phyloP scores from a whole-genome alignment of 225 moss, liverwort and hornwort species.

The Thuidium tamariscinum region DNA sequence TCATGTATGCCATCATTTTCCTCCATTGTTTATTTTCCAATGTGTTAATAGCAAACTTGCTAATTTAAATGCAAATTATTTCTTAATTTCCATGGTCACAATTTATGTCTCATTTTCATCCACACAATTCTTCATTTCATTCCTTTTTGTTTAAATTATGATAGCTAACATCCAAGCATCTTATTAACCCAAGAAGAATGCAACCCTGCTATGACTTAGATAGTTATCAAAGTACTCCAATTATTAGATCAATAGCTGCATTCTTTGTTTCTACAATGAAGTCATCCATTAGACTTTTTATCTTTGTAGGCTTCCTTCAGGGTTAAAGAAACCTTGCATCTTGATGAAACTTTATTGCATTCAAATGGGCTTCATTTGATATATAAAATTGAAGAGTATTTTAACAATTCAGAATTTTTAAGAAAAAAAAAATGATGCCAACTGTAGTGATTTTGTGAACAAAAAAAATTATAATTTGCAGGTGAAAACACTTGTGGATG shows the following conservation, averaged over 20 bases:
- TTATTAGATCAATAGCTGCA: background rate
- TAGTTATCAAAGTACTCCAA: background rate
- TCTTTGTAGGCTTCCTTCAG: rapidly evolving
- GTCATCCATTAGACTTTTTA: background rate
- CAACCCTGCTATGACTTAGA: rapidly evolving
- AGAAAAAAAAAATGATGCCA: background rate
- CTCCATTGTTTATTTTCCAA: background rate
- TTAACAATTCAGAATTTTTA: too few species aligned
- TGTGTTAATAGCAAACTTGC: background rate
- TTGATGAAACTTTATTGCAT: background rate
- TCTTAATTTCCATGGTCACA: background rate
- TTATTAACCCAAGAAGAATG: background rate
- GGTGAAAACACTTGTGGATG: slow-evolving; percentile 57
- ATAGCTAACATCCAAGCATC: background rate
- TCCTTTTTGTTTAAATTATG: rapidly evolving
- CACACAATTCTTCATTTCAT: too few species aligned
- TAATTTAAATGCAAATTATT: background rate
- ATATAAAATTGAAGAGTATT: too few species aligned
- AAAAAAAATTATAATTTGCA: background rate
- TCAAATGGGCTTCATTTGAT: background rate
- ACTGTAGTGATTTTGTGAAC: background rate
- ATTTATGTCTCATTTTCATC: background rate
- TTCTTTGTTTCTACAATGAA: background rate
- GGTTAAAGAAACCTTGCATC: background rate
- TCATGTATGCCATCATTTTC: slow-evolving; percentile 13